Base-by-base conservation (phyloP, 345 rosid species). In the Psidium guajava region DNA sequence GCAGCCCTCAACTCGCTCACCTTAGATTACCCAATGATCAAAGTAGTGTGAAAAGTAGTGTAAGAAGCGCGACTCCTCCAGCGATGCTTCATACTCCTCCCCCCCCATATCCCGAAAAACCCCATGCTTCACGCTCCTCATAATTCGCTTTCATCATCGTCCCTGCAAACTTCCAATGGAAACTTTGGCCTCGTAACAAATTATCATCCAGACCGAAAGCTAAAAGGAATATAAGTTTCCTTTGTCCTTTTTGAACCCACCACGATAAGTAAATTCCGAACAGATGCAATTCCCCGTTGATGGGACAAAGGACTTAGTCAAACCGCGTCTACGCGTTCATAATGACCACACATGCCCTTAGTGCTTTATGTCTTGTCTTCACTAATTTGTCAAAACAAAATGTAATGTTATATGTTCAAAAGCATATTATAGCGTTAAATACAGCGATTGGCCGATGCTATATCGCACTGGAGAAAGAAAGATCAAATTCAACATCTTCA, bases 51-150 rank as follows among this genome's bases (percentile, higher is more conserved):
- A 82, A 96, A 54, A 86, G 96, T 92, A 11, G 97, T 95, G 86
- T 88, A 94, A 82, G 95, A 91, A 88, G 94, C 97, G 57, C 89
- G 90, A n/a, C n/a, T n/a, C n/a, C n/a, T n/a, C n/a, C n/a, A n/a
- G n/a, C n/a, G n/a, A n/a, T n/a, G n/a, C n/a, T n/a, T n/a, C n/a
- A n/a, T n/a, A n/a, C n/a, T n/a, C n/a, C n/a, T n/a, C n/a, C n/a
- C n/a, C n/a, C n/a, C n/a, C n/a, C n/a, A n/a, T n/a, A n/a, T n/a
- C n/a, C n/a, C n/a, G n/a, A n/a, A n/a, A n/a, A n/a, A n/a, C n/a
- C n/a, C n/a, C 36, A 36, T 36, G 36, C 36, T 36, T 36, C 36
- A 3, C 3, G 36, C 36, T 36, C 36, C 36, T 36, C 36, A 36
- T 36, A 36, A 36, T 36, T 36, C 36, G 36, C 36, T 2, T 36